Evolutionary conservation across 2,329 filamentous ascomycete genomes (phyloP), one percentile per base, ranked within the genome.

Genomic region (Niveomyces coronatus): DNA sequence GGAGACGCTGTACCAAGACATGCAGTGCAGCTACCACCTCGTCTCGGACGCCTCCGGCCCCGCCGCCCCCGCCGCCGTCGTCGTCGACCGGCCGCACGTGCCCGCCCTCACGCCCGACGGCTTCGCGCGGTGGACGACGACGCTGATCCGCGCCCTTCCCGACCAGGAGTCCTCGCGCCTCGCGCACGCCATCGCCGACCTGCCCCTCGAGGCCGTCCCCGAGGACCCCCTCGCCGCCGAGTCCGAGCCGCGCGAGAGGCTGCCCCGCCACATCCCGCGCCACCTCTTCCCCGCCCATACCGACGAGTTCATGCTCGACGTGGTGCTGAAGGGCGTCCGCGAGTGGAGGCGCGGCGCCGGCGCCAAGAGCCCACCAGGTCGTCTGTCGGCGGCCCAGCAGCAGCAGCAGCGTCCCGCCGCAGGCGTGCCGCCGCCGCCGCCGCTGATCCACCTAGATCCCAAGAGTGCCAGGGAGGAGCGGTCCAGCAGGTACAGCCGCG

Each of bases 191-290:
- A 73, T 88, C 4, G 57, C 76, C 4, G 71, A 79, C 31, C 74
- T 88, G 57, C 82, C 85, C 1, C 82, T 93, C 48, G 59, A 68
- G 20, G 60, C 62, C 0, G 28, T 28, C 4, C 9, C 39, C 4
- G 27, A 28, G 13, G 61, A 65, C 34, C 61, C 59, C 8, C n/a
- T n/a, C n/a, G 47, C 77, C 56, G 69, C 78, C 31, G 72, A 81
- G 35, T 70, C 78, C 31, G 72, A 81, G 33, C 73, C 69, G 45
- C 76, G 72, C 9, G 83, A 88, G 56, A 68, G 82, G 3, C 79
- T 93, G 39, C 87, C 86, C 0, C 86, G 85, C 46, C 79, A 87
- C 48, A 68, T 94, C 3, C 79, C 84, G 1, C 69, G 85, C 28
- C 71, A 81, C 36, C 65, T 91, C 4, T 74, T 94, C 27, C 86